Conservation (phyloP, 805 yeast species). For the Metschnikowia baotianmanensis region DNA sequence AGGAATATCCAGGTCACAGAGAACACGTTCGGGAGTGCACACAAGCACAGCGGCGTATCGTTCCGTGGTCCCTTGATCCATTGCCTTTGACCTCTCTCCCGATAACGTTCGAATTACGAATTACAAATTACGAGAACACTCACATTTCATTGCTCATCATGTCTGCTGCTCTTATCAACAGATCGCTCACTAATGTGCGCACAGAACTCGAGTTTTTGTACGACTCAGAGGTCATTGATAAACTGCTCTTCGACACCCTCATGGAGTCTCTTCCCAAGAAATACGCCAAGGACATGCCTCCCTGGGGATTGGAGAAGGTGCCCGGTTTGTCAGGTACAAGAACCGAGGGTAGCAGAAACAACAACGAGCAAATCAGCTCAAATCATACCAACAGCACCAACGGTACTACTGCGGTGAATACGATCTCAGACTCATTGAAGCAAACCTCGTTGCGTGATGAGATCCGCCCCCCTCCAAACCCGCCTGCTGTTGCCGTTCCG, state of each 20-base stretch:
- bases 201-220: conserved; percentile 77
- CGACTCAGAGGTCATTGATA: conserved; percentile 71
- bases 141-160: conserved; percentile 14
- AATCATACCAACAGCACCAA: conserved; percentile 5
- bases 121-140: too few species aligned
- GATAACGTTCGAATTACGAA: too few species aligned
- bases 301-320: conserved; percentile 43
- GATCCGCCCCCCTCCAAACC: conserved; percentile 20
- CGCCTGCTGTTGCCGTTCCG: conserved; percentile 16
- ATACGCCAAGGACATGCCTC: conserved; percentile 49
- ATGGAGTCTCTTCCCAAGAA: conserved; percentile 53
- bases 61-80: too few species aligned
- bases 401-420: conserved; percentile 2
- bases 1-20: background rate
- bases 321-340: background rate
- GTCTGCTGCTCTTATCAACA: conserved; percentile 63
- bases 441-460: conserved; percentile 15
- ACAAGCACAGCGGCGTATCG: background rate
- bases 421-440: conserved; percentile 10
- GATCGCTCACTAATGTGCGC: conserved; percentile 71
- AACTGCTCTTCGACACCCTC: conserved; percentile 52
- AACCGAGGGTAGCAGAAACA: conserved; percentile 5
- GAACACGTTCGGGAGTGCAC: background rate
- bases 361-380: conserved; percentile 3
- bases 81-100: too few species aligned